Percentiles rank a stretch among this genome's conserved stretches.
phyloP scores from a whole-genome alignment of 1,139 yeast genomes.

The Candida tetrigidarum region DNA sequence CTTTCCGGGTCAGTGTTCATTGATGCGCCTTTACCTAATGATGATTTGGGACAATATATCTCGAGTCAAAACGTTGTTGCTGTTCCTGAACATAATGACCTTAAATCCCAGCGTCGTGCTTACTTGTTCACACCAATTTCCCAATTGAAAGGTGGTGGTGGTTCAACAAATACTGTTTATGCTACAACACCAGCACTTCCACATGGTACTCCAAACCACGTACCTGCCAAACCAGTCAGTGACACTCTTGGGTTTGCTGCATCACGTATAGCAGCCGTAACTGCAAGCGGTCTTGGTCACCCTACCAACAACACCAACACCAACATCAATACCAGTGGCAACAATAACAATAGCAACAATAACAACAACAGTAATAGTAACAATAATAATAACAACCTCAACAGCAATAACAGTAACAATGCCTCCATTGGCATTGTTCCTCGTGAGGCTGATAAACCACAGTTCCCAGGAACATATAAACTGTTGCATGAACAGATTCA shows the following conservation, averaged over 20 bases:
- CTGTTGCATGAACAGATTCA: constrained; percentile 21
- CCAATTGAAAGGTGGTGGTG: constrained; percentile 46
- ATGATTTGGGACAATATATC: constrained; percentile 77
- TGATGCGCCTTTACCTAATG: constrained; percentile 74
- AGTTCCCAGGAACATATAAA: constrained; percentile 21
- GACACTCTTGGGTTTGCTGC: constrained; percentile 4
- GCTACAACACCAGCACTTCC: constrained; percentile 23
- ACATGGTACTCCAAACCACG: constrained; percentile 20
- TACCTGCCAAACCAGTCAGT: constrained; percentile 15
- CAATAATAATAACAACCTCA: constrained; percentile 5
- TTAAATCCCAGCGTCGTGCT: constrained; percentile 39
- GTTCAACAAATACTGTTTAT: constrained; percentile 30
- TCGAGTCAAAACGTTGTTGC: constrained; percentile 53
- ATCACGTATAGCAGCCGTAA: constrained; percentile 12
- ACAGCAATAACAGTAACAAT: background rate
- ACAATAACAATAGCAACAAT: constrained; percentile 3
- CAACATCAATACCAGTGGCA: constrained; percentile 6
- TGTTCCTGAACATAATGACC: constrained; percentile 65
- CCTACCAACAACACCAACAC: constrained; percentile 4
- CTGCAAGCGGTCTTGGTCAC: constrained; percentile 9
- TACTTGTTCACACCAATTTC: constrained; percentile 52
- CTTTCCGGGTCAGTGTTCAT: constrained; percentile 87
- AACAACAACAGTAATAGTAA: constrained; percentile 5
- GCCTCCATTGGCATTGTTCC: background rate
- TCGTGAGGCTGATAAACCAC: constrained; percentile 18